Base-by-base conservation (phyloP, 768 basidiomycete species). In the Lactifluus pinguis region DNA sequence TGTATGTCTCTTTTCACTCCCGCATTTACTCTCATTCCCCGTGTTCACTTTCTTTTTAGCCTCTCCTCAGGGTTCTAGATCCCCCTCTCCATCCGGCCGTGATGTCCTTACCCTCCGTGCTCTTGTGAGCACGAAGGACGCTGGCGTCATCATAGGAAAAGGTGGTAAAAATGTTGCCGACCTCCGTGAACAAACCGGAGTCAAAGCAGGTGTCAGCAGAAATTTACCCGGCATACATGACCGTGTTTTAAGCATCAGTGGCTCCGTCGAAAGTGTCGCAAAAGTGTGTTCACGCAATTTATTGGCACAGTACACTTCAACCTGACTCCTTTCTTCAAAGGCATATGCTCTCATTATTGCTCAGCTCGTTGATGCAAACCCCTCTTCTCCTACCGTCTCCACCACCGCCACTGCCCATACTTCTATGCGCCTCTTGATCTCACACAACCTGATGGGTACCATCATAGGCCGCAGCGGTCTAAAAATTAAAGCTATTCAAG, bases 401-500 rank as follows among this genome's bases (percentile, higher is more conserved):
- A 79, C 88, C 55, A 79, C 82, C 59, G 67, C 76, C 66, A 65
- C 72, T 53, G 76, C 82, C 54, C 85, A 89, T 74, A 94, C 94
- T 60, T 91, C 94, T 63, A 87, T 99, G 74, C 92, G 94, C 62
- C 92, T 99, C 67, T 82, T 99, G 69, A 94, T 99, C 78, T 95
- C 94, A 49, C 97, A 99, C 79, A 95, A 98, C 76, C 81, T 99
- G 67, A 99, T 99, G 97, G 97, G 97, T 55, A 94, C 92, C 62
- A 89, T 99, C 77, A 98, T 98, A 69, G 97, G 97, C 68, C 88
- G 95, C 66, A 88, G 77, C 56, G 97, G 97, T 68, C 84, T 92
- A 73, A 98, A 97, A 83, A 98, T 99, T 75, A 98, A 98, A 77
- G 90, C 93, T 70, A 98, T 99, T 72, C 97, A 99, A 72, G 95